A percentile compares a stretch with the other conserved stretches of the same genome.
Conservation (phyloP, 345 rosid species). For the Sonneratia alba region DNA sequence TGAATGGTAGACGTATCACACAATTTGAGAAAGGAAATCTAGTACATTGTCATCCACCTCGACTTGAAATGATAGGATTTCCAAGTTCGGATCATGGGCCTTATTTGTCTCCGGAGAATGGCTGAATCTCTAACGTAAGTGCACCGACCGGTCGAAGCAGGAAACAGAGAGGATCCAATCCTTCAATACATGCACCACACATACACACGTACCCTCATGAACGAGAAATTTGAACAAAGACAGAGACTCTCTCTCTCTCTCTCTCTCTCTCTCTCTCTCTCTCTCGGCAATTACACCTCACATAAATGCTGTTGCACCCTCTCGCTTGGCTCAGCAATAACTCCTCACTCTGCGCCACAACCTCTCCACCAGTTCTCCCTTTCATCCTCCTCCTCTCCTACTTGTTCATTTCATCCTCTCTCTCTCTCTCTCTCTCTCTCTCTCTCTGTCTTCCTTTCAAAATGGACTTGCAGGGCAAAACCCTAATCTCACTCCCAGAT, state of each 20-base stretch:
- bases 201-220: not conserved
- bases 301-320: slow-evolving; percentile 73
- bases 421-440: not conserved
- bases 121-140: not conserved
- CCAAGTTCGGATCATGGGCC: too few species aligned
- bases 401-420: not conserved
- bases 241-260: slow-evolving; percentile 15
- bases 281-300: slow-evolving; percentile 20
- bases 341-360: slow-evolving; percentile 39
- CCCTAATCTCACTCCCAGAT: slow-evolving; percentile 1
- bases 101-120: not conserved
- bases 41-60: too few species aligned
- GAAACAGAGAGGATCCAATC: not conserved
- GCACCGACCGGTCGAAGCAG: not conserved
- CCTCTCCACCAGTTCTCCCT: slow-evolving; percentile 23
- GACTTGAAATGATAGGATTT: too few species aligned
- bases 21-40: too few species aligned
- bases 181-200: not conserved
- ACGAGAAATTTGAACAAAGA: not conserved
- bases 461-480: not conserved
- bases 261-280: slow-evolving; percentile 15
- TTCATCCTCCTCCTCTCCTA: slow-evolving; percentile 11
- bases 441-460: not conserved
- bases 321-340: slow-evolving; percentile 66
- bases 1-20: too few species aligned